A percentile compares a stretch with the other conserved stretches of the same genome.
These are phyloP conservation scores for Choricystis sp. DNA, from an alignment of 139 green algal genomes.

Conservation along the genomic window DNA sequence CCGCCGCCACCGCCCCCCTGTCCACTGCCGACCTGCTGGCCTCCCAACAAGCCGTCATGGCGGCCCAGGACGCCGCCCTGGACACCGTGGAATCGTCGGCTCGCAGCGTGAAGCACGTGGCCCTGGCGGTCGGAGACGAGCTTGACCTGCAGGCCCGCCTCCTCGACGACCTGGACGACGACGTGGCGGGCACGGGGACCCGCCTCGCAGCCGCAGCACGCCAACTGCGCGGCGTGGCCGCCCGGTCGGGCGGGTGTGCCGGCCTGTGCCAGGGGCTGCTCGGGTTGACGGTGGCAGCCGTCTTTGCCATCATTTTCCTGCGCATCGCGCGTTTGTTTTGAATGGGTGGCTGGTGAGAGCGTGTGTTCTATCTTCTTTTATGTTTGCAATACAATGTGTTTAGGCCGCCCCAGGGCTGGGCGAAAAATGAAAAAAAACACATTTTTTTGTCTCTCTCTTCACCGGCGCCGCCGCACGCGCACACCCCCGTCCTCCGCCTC, in stretches of 20 bases:
- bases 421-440: no score
- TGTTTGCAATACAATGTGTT: no score
- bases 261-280: conserved; percentile 38
- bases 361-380: no score
- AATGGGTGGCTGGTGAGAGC: no score
- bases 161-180: conserved; percentile 69
- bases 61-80: conserved; percentile 55
- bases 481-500: no score
- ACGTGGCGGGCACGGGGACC: conserved; percentile 52
- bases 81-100: conserved; percentile 56
- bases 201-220: conserved; percentile 37
- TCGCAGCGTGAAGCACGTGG: conserved; percentile 62
- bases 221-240: conserved; percentile 32
- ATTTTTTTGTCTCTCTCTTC: no score
- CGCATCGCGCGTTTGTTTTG: conserved; percentile 1
- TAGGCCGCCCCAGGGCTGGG: no score
- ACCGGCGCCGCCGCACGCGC: no score
- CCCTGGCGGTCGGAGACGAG: conserved; percentile 78
- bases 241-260: conserved; percentile 25
- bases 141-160: conserved; percentile 64
- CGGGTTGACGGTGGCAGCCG: conserved; percentile 39
- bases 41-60: conserved; percentile 57
- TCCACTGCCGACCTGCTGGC: conserved; percentile 37
- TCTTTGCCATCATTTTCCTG: conserved; percentile 35
- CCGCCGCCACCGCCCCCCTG: conserved; percentile 41